Base-by-base conservation (phyloP, 1,284 basidiomycete genomes). In the Athelia sp. region DNA sequence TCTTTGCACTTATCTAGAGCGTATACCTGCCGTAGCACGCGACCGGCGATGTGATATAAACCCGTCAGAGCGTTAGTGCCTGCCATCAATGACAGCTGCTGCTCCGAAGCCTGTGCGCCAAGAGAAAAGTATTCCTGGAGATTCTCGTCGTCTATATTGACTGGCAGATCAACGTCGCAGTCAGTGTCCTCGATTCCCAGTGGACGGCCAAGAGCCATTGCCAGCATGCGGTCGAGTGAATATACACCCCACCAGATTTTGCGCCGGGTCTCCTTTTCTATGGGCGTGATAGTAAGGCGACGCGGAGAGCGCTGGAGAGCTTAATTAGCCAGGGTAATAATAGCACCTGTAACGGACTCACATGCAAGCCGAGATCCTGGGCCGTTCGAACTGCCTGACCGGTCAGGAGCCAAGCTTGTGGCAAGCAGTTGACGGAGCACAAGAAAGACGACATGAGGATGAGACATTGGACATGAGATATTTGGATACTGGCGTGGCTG, bases 161-260 rank as follows among this genome's bases (percentile, higher is more conserved):
- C 77, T 2, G 91, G 92, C 50, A 84, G 72, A 59, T 92, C 89
- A 22, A 87, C 85, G 60, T 91, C 88, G 60, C 89, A 90, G 62
- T 91, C 88, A 4, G 79, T 69, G 64, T 91, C 88, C 58, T 90
- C 86, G 54, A 88, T 73, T 22, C 87, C 89, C 48, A 91, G 74
- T 4, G 88, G 89, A 9, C 91, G 79, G 40, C 91, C 91, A 9
- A 94, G 75, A 13, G 90, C 85, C 49, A 93, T 78, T 18, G 92
- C 92, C 23, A 94, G 82, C 87, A 93, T 91, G 48, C 90, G 84
- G 65, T 94, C 92, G 23, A 94, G 72, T 15, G 84, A 84, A 60
- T 94, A 94, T 22, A 93, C 86, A 32, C 87, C 84, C 90, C 91
- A 93, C 90, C 92, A 94, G 44, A 92, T 85, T 66, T 93, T 90